Evolutionary conservation across 1,139 yeast genomes (phyloP), one percentile per base, ranked within the genome.

Genomic region (Lodderomyces metapsilosis): DNA sequence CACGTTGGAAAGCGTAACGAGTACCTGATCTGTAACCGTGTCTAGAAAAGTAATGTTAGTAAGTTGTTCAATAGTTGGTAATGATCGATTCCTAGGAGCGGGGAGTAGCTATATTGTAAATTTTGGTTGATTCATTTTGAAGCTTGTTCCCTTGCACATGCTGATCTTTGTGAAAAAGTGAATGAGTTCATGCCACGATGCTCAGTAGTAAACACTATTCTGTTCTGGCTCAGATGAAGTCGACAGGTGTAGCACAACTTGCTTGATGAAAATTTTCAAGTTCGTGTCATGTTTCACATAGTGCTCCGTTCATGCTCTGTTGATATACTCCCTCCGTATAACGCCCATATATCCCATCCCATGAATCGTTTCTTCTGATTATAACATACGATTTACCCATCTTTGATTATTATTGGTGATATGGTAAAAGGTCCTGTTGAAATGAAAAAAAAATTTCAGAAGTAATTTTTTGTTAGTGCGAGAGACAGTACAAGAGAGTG

Each of bases 1-100:
- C 98, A 80, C 98, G 94, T 78, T 89, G 88, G 94, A 92, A 92
- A 80, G 95, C 94, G 92, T 92, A 92, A 81, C 98, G 95, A 80
- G 98, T 92, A 83, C 98, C 95, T 68, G 97, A 88, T 91, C 98
- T 89, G 85, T 88, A 89, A 85, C 98, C 98, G 82, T 88, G 97
- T 78, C 94, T 85, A 64, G n/a, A 49, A 34, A 13, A 38, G 5
- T 4, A 3, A 37, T 32, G 37, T 37, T 40, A 38, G 31, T 42
- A 48, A 41, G 39, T 6, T 10, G 16, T 12, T 25, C 30, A n/a
- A 25, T n/a, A n/a, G 4, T 12, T 13, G n/a, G 16, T 8, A 25
- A 9, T 25, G 16, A 25, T n/a, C 30, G 22, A 20, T 20, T 8
- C 22, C 7, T 20, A 8, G 5, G 22, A 8, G 8, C 22, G n/a